A percentile compares a stretch with the other conserved stretches of the same genome.
These are phyloP conservation scores for Jacaranda mimosifolia DNA, from an alignment of 257 asterid genomes.

Conservation along the genomic window DNA sequence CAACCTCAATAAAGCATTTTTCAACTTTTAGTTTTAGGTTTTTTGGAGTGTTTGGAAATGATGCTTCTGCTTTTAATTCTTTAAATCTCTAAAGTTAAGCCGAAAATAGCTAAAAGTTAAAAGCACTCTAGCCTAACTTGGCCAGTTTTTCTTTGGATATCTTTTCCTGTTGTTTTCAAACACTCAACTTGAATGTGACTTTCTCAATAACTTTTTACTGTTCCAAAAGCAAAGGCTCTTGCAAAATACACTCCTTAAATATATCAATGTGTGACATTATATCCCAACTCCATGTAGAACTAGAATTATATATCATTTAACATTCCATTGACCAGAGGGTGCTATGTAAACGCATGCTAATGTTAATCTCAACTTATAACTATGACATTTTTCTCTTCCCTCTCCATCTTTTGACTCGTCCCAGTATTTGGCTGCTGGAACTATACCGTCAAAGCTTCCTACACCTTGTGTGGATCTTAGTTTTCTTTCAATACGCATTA, in stretches of 20 bases:
- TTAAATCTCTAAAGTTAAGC: too few relatives aligned
- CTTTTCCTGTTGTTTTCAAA: too few relatives aligned
- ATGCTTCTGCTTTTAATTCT: too few relatives aligned
- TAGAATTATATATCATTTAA: conserved; percentile 3
- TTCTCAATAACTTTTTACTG: too few relatives aligned
- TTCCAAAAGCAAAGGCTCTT: too few relatives aligned
- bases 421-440: conserved; percentile 91
- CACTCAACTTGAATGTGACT: too few relatives aligned
- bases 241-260: not conserved
- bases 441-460: conserved; percentile 76
- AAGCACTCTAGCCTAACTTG: too few relatives aligned
- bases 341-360: not conserved
- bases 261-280: not conserved
- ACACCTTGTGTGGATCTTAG: conserved; percentile 75
- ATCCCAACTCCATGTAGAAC: not conserved
- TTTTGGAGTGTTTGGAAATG: too few relatives aligned
- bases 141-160: too few relatives aligned
- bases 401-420: conserved; percentile 11
- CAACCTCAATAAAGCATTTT: too few relatives aligned
- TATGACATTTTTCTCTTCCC: not conserved
- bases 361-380: conserved; percentile 14
- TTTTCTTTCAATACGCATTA: conserved; percentile 80
- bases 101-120: too few relatives aligned
- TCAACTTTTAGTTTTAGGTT: too few relatives aligned
- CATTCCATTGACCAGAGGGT: not conserved